Evolutionary conservation across 208 protist species (phyloP).

Genomic region (Trypanosoma mega): DNA sequence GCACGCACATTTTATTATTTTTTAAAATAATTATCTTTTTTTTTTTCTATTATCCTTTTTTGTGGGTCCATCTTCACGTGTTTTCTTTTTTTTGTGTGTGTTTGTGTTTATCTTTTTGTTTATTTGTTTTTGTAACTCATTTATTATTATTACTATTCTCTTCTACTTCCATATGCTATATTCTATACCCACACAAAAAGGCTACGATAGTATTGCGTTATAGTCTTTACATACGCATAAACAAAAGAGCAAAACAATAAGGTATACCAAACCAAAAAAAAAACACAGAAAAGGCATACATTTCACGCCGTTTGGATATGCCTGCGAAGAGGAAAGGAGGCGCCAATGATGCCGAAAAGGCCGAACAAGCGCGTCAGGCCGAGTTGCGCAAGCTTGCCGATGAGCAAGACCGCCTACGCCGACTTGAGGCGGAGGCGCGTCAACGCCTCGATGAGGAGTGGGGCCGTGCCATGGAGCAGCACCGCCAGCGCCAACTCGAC

Average conservation of each 20-base stretch:
- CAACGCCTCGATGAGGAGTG: slow-evolving; percentile 69
- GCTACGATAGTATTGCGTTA: too few relatives aligned
- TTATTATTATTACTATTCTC: slow-evolving; percentile 14
- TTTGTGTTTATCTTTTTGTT: slow-evolving; percentile 8
- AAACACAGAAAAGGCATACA: too few relatives aligned
- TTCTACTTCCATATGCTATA: too few relatives aligned
- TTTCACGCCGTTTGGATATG: too few relatives aligned
- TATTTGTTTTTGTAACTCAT: slow-evolving; percentile 15
- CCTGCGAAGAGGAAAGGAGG: slow-evolving; percentile 36
- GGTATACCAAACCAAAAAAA: too few relatives aligned
- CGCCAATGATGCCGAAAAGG: slow-evolving; percentile 35
- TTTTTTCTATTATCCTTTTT: slow-evolving; percentile 1
- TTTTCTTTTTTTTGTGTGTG: slow-evolving; percentile 13
- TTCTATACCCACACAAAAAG: too few relatives aligned
- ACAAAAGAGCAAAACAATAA: slow-evolving; percentile 4
- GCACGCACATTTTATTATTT: neutral
- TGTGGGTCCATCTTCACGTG: too few relatives aligned
- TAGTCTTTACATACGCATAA: too few relatives aligned
- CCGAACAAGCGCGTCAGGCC: slow-evolving; percentile 36
- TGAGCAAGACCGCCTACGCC: slow-evolving; percentile 46
- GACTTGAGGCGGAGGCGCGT: slow-evolving; percentile 53
- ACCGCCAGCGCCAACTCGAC: slow-evolving; percentile 46
- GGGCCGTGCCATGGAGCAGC: slow-evolving; percentile 39
- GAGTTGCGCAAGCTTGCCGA: slow-evolving; percentile 47
- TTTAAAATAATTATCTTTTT: slow-evolving; percentile 3